phyloP scores from a whole-genome alignment of 441 rosid species.

The Biscutella laevigata region DNA sequence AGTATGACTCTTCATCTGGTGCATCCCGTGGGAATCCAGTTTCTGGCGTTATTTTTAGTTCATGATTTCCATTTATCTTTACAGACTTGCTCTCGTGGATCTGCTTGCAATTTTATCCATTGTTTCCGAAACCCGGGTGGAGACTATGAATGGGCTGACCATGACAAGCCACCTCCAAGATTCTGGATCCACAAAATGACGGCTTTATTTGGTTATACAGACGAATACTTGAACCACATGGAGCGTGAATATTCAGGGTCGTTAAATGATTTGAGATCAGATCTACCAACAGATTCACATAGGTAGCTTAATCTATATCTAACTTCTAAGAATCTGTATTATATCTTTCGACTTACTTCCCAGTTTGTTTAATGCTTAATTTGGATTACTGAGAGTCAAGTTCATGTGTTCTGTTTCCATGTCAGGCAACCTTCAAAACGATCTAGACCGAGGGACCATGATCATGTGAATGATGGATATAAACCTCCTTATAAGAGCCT shows the following conservation, averaged over 20 bases:
- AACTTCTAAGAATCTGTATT: background rate
- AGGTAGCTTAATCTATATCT: conserved; percentile 30
- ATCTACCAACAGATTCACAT: conserved; percentile 25
- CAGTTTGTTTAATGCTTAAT: background rate
- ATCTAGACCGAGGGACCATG: conserved; percentile 44
- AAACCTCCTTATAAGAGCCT: conserved; percentile 24
- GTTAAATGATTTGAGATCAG: conserved; percentile 26
- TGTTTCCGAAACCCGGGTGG: conserved; percentile 95
- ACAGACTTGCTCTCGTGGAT: conserved; percentile 90
- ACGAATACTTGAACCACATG: conserved; percentile 38
- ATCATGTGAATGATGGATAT: conserved; percentile 19
- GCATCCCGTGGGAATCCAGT: background rate
- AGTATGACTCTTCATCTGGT: conserved; percentile 25
- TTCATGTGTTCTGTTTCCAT: conserved; percentile 18
- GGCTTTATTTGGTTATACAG: conserved; percentile 68
- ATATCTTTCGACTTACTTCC: background rate
- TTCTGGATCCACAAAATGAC: conserved; percentile 77
- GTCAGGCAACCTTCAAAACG: conserved; percentile 43
- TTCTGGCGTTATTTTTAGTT: conserved; percentile 17
- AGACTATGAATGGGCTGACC: conserved; percentile 96
- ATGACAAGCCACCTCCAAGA: conserved; percentile 85
- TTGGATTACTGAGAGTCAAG: background rate
- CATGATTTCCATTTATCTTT: conserved; percentile 12
- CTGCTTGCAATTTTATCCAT: conserved; percentile 87
- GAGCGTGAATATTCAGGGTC: conserved; percentile 31